These are phyloP conservation scores for Chlorencoelia australis DNA, from an alignment of 2,329 filamentous ascomycete species.

Conservation along the genomic window DNA sequence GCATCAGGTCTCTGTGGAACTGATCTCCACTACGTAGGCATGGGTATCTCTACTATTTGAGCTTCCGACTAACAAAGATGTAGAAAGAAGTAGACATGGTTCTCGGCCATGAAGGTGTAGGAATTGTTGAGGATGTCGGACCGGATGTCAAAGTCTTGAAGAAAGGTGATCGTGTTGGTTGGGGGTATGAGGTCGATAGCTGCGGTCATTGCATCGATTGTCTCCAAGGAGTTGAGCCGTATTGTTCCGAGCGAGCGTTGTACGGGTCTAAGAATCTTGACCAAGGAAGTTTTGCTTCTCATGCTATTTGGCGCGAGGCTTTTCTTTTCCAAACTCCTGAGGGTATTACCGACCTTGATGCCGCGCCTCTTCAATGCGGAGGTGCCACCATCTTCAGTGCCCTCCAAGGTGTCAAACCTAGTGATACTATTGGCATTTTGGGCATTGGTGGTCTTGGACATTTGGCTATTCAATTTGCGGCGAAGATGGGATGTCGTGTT, in stretches of 20 bases:
- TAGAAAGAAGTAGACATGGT: constrained; percentile 10
- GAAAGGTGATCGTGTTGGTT: constrained; percentile 36
- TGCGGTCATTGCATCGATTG: constrained; percentile 36
- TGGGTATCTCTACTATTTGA: background rate
- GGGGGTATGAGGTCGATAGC: constrained; percentile 32
- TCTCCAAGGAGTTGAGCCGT: constrained; percentile 31
- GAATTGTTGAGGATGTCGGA: constrained; percentile 51
- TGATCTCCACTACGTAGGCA: constrained; percentile 9
- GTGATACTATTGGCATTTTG: constrained; percentile 31
- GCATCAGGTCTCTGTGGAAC: constrained; percentile 12
- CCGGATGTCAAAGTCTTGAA: constrained; percentile 34
- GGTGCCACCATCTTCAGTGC: constrained; percentile 31
- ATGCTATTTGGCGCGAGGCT: constrained; percentile 29
- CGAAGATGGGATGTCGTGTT: constrained; percentile 51
- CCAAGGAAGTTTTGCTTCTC: constrained; percentile 35
- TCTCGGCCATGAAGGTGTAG: constrained; percentile 62
- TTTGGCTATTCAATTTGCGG: constrained; percentile 50
- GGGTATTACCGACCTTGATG: constrained; percentile 26
- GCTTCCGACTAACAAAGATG: background rate
- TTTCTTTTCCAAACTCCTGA: constrained; percentile 32
- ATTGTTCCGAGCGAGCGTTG: constrained; percentile 31
- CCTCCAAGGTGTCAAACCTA: constrained; percentile 24
- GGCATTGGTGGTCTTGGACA: constrained; percentile 52
- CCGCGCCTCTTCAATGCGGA: constrained; percentile 37
- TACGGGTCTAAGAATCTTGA: constrained; percentile 35